Base-by-base conservation (phyloP, 2,329 filamentous ascomycete species). In the Nothomitra cinnamomea region DNA sequence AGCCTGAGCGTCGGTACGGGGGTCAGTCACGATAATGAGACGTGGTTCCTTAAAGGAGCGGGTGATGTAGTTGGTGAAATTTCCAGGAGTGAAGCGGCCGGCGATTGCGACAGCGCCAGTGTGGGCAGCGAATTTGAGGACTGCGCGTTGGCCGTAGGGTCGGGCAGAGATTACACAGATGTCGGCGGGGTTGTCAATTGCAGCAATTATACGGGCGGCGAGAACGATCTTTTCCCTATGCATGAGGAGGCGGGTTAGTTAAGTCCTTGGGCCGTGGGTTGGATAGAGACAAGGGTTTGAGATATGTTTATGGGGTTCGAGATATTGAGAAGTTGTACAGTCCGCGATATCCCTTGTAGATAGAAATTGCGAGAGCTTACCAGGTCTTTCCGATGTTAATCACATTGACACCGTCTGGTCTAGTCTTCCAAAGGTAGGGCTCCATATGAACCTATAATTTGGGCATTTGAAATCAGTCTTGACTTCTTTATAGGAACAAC, bases 21-120 rank as follows among this genome's bases (percentile, higher is more conserved):
- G 92, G 74, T 98, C 92, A 76, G 92, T 98, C 69, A 98, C 92
- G 72, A 98, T 83, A 75, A 98, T 96, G 70, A 98, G 81, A 74
- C 94, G 94, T 70, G 92, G 92, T 80, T 98, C 92, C 84, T 95
- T 95, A 88, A 98, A 98, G 62, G 92, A 96, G 69, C 92, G 90
- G 74, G 94, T 98, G 85, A 98, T 98, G 85, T 98, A 98, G 83
- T 98, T 98, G 81, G 92, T 98, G 85, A 98, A 98, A 75, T 90
- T 95, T 86, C 92, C 92, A 72, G 92, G 92, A 70, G 92, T 98
- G 85, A 98, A 98, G 72, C 92, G 92, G 78, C 92, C 92, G 68
- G 92, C 94, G 69, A 98, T 98, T 73, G 92, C 86, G 68, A 88
- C 86, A 68, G 94, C 89, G 71, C 92, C 92, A 63, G 92, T 98